Conservation (phyloP, 1,284 basidiomycete genomes). For the Malassezia obtusa region DNA sequence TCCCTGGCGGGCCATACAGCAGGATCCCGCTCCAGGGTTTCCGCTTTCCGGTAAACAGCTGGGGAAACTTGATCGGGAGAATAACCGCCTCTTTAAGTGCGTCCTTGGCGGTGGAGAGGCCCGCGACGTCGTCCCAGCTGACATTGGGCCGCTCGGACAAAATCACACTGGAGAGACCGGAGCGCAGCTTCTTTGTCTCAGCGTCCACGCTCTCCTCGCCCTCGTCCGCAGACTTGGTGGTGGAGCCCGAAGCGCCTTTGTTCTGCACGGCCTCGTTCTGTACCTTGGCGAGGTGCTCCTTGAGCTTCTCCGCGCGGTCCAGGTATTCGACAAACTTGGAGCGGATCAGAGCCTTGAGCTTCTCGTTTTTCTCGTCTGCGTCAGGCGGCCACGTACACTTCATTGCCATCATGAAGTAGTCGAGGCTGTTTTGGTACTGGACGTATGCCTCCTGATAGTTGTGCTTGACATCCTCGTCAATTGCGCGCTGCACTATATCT, state of each 20-base stretch:
- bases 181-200: constrained; percentile 87
- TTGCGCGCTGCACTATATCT: constrained; percentile 85
- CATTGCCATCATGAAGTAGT: constrained; percentile 91
- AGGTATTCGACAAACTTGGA: constrained; percentile 88
- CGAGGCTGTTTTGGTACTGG: constrained; percentile 75
- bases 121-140: constrained; percentile 95
- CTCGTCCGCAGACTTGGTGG: constrained; percentile 55
- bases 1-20: constrained; percentile 64
- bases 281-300: constrained; percentile 53
- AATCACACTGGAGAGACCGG: constrained; percentile 77
- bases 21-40: constrained; percentile 94
- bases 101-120: constrained; percentile 86
- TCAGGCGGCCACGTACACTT: constrained; percentile 55
- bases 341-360: constrained; percentile 76
- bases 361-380: constrained; percentile 89
- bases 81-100: constrained; percentile 96
- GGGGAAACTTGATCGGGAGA: constrained; percentile 94
- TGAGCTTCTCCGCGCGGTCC: constrained; percentile 79
- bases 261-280: constrained; percentile 48
- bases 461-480: constrained; percentile 86
- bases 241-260: constrained; percentile 52
- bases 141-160: constrained; percentile 90
- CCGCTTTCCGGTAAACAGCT: constrained; percentile 93
- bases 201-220: constrained; percentile 69
- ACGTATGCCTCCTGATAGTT: constrained; percentile 92